A percentile compares a stretch with the other conserved stretches of the same genome.
Evolutionary conservation across 306 rosid genomes (phyloP).

Genomic region (Glycyrrhiza uralensis): DNA sequence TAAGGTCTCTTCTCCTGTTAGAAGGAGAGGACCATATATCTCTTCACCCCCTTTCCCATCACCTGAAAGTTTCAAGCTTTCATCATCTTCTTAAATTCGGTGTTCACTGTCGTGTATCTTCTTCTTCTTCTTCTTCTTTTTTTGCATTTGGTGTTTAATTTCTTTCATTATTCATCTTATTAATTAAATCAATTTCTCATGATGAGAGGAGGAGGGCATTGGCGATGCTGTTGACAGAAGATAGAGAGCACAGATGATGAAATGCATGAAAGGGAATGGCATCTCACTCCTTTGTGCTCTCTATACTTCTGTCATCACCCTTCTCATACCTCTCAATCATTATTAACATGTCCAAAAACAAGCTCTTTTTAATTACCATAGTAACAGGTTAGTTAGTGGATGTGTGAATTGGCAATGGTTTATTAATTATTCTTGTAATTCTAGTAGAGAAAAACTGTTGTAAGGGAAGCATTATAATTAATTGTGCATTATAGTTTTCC

Average conservation of each 20-base stretch:
- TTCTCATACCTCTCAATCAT: not conserved
- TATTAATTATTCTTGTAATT: no score
- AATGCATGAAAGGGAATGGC: slow-evolving; percentile 44
- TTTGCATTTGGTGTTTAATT: not conserved
- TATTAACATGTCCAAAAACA: not conserved
- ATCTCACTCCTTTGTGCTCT: slow-evolving; percentile 84
- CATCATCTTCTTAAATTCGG: not conserved
- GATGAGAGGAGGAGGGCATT: slow-evolving; percentile 21
- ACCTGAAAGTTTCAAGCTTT: not conserved
- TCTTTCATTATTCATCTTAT: not conserved
- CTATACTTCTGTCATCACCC: slow-evolving; percentile 69
- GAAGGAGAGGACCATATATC: not conserved
- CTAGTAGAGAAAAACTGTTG: not conserved
- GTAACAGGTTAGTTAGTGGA: no score
- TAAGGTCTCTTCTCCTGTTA: slow-evolving; percentile 6
- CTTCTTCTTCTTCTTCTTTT: no score
- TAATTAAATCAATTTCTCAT: not conserved
- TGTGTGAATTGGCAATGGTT: no score
- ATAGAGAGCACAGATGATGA: slow-evolving; percentile 83
- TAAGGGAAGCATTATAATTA: not conserved
- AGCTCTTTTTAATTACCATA: not conserved
- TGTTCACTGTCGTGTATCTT: not conserved
- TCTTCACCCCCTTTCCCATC: not conserved
- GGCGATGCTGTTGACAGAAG: slow-evolving; percentile 73
- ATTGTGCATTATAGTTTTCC: not conserved